phyloP scores from a whole-genome alignment of 1,139 yeast genomes.

The Magnusiomyces suaveolens region DNA sequence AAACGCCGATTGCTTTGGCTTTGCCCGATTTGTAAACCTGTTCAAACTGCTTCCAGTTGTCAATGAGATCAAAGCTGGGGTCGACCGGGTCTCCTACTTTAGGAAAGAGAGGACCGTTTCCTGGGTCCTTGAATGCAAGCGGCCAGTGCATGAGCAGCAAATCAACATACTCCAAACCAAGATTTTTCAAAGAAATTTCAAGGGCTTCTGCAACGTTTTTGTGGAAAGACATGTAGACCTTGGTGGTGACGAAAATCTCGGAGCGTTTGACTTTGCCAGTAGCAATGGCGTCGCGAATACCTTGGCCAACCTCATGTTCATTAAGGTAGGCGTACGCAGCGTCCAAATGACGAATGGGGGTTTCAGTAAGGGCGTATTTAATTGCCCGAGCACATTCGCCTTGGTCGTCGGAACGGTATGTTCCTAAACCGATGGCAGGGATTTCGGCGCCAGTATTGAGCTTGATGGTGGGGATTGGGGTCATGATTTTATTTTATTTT shows the following conservation, averaged over 20 bases:
- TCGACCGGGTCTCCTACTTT: constrained; percentile 32
- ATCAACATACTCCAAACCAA: constrained; percentile 75
- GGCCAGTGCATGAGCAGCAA: constrained; percentile 89
- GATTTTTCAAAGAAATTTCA: constrained; percentile 50
- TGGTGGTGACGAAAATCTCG: constrained; percentile 69
- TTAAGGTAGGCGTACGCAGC: constrained; percentile 62
- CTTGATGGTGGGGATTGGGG: constrained; percentile 18
- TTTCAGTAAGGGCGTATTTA: constrained; percentile 28
- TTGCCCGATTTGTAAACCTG: constrained; percentile 47
- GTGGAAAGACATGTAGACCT: constrained; percentile 64
- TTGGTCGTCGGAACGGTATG: constrained; percentile 45
- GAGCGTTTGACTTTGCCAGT: constrained; percentile 62
- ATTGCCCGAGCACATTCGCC: constrained; percentile 29
- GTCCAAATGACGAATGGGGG: constrained; percentile 73
- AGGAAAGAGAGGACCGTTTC: constrained; percentile 31
- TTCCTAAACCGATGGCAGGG: constrained; percentile 50
- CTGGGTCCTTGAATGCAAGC: constrained; percentile 38
- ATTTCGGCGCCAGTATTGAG: constrained; percentile 34
- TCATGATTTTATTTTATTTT: constrained; percentile 37
- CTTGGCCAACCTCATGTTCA: constrained; percentile 56
- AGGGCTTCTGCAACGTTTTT: constrained; percentile 50
- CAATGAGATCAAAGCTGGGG: constrained; percentile 44
- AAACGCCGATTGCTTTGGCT: constrained; percentile 66
- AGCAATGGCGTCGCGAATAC: constrained; percentile 39
- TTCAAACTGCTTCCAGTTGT: constrained; percentile 66